Evolutionary conservation across 2,329 filamentous ascomycete species (phyloP).

Genomic region (Scopulariopsis brevicaulis): DNA sequence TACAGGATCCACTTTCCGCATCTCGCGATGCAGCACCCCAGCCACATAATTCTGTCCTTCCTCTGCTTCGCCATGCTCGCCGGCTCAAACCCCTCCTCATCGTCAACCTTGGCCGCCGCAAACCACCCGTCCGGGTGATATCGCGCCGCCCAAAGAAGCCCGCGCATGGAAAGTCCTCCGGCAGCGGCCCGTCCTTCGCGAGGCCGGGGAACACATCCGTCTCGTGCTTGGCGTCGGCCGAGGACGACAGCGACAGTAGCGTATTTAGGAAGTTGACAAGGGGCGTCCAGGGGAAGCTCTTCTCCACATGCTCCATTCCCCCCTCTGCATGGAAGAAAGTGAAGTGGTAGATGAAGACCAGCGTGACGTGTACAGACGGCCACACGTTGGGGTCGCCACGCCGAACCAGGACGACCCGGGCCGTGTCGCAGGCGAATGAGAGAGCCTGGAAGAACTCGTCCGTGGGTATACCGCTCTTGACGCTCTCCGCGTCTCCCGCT

Average conservation of each 20-base stretch:
- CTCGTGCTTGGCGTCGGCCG: neutral
- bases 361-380: too few relatives aligned
- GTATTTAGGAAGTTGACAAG: constrained; percentile 28
- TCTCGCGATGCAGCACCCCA: constrained; percentile 36
- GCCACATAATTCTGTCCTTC: constrained; percentile 46
- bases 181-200: constrained; percentile 32
- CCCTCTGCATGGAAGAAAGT: constrained; percentile 18
- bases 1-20: constrained; percentile 29
- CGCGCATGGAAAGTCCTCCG: constrained; percentile 59
- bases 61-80: constrained; percentile 37
- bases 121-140: constrained; percentile 53
- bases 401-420: too few relatives aligned
- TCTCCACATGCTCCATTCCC: constrained; percentile 31
- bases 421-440: too few relatives aligned
- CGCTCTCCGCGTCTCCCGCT: too few relatives aligned
- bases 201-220: neutral
- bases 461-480: too few relatives aligned
- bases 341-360: constrained; percentile 43
- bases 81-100: constrained; percentile 36
- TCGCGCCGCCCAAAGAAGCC: constrained; percentile 46
- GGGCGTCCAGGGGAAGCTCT: constrained; percentile 39
- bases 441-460: too few relatives aligned
- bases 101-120: constrained; percentile 50
- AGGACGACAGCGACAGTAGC: constrained; percentile 10
- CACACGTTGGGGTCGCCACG: too few relatives aligned